A percentile compares a stretch with the other conserved stretches of the same genome.
Evolutionary conservation across 495 filamentous ascomycete genomes (phyloP).

Genomic region (Sabuloglossum arenarium): DNA sequence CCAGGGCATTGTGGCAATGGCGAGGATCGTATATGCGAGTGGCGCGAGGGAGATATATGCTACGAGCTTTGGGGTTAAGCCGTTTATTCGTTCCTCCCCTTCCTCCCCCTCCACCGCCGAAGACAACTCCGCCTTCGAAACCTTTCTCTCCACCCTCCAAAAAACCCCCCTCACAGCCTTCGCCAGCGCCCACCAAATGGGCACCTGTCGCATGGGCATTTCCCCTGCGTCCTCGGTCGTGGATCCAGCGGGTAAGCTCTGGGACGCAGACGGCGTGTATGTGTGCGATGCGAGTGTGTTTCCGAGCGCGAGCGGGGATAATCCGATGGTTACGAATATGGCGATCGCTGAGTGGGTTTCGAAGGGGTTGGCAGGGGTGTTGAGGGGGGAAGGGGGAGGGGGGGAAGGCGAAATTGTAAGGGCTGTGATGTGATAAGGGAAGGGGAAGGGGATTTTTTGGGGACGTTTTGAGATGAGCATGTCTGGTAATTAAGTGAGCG

Average conservation of each 20-base stretch:
- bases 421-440: too few relatives aligned
- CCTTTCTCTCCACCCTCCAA: slow-evolving; percentile 42
- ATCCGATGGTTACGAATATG: slow-evolving; percentile 89
- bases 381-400: slow-evolving; percentile 2
- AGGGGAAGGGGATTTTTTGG: neutral
- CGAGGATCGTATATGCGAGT: slow-evolving; percentile 53
- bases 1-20: slow-evolving; percentile 46
- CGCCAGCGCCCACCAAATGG: slow-evolving; percentile 77
- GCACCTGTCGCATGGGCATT: slow-evolving; percentile 60
- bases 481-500: too few relatives aligned
- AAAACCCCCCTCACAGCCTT: slow-evolving; percentile 27
- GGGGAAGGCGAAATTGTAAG: neutral
- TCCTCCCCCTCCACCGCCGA: slow-evolving; percentile 22
- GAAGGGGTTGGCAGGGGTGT: slow-evolving; percentile 30
- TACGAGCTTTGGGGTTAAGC: slow-evolving; percentile 30
- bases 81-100: slow-evolving; percentile 62
- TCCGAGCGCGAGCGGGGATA: slow-evolving; percentile 75
- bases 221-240: slow-evolving; percentile 44
- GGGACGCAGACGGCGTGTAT: slow-evolving; percentile 53
- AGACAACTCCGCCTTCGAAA: slow-evolving; percentile 40
- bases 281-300: slow-evolving; percentile 79
- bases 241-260: slow-evolving; percentile 50
- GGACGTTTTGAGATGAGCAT: too few relatives aligned
- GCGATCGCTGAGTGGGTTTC: slow-evolving; percentile 50
- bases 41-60: slow-evolving; percentile 60